Base-by-base conservation (phyloP, 192 early-diverging fungal genomes). In the Coemansia sp. region DNA sequence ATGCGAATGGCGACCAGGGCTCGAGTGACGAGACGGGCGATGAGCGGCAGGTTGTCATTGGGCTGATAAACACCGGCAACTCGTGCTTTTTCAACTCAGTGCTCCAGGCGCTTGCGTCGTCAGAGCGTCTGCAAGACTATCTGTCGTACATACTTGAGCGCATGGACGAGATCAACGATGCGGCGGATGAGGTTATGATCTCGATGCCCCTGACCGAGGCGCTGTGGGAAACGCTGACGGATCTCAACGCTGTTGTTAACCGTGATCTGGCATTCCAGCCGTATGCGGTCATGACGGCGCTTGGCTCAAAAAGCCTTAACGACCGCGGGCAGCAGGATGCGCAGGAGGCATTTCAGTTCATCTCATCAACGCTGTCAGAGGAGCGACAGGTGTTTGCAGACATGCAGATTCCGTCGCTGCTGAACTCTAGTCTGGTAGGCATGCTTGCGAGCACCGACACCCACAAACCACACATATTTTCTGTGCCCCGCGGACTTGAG, bases 31-130 rank as follows among this genome's bases (percentile, higher is more conserved):
- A 77, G 10, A 62, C 7, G 41, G 69, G 75, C 66, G 70, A 73
- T 17, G 71, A 69, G 61, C 71, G 71, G 16, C 76, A 84, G 64
- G 73, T 74, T 8, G 83, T 92, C 49, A 84, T 86, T 66, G 95
- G 95, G 3, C 84, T 97, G 50, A 85, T 91, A 61, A 97, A 97
- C 59, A 88, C 89, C 20, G 95, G 95, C 53, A 97, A 97, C 73
- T 91, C 93, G 54, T 97, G 95, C 76, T 97, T 95, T 69, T 86
- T 97, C 75, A 97, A 97, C 82, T 91, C 91, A 16, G 91, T 94
- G 7, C 63, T 97, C 37, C 95, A 97, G 86, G 95, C 84, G 40
- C 71, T 85, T 50, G 84, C 84, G 32, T 82, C 84, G 42, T 73
- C 80, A 12, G 73, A 82, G 67, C 76, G 77, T 14, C 76, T 85